Base-by-base conservation (phyloP, 257 asterid genomes). In the Fraxinus cuspidata region DNA sequence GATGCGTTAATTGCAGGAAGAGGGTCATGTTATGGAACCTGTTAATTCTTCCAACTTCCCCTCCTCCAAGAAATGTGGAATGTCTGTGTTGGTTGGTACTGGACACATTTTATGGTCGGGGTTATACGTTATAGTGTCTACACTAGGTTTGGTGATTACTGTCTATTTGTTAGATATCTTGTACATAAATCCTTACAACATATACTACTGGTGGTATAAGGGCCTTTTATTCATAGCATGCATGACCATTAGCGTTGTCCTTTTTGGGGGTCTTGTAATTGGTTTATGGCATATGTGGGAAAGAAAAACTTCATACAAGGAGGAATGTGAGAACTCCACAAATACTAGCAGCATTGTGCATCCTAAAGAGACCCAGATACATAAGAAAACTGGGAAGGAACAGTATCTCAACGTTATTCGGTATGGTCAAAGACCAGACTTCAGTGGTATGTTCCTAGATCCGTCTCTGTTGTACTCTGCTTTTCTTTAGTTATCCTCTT, bases 31-130 rank as follows among this genome's bases (percentile, higher is more conserved):
- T 31, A 56, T 75, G 16, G 83, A 78, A 81, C 85, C 89, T 3
- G 77, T 81, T 8, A 75, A 77, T 81, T 56, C 86, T 28, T 78
- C 81, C 15, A 71, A 56, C 70, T 77, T 78, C 76, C 82, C 86
- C 4, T 77, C 85, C 76, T 80, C 88, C 35, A 85, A 70, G 40
- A 83, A 81, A 63, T 35, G 85, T 60, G 87, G 84, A 75, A 92
- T 94, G 88, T 94, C 97, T 0, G 91, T 81, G 70, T 71, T 94
- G 89, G 96, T 81, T 6, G 98, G 98, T 70, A 94, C 98, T 1
- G 97, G 98, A 10, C 85, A 90, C 85, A 44, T 92, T 11, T 3
- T 90, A 73, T 94, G 98, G 98, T 86, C 97, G 0, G 98, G 98
- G 77, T 44, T 86, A 27, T 94, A 94, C 28, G 79, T 92, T 19